Evolutionary conservation across 148 eudicot genomes (phyloP), one percentile per base, ranked within the genome.

Genomic region (Rhododendron griersonianum): DNA sequence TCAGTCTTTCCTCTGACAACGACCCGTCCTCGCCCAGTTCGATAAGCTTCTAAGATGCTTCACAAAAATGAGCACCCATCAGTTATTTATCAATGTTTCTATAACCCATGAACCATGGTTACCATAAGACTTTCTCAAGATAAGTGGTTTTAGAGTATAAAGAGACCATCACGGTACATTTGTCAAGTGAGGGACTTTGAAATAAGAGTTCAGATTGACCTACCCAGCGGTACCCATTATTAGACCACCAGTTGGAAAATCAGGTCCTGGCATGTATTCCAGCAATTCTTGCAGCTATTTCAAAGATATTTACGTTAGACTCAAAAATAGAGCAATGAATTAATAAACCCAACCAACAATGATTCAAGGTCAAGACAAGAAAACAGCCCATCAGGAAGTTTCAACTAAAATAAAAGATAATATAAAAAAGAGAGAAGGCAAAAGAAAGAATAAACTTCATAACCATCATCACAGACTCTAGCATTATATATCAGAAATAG

Each of bases 251-350:
- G 98, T 97, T 33, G 99, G 99, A 81, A 97, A 97, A 88, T 97
- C 99, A 63, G 99, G 99, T 86, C 95, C 99, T 78, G 99, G 99
- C 99, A 97, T 92, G 95, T 89, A 94, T 88, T 95, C 99, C 90
- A 97, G 91, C 93, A 97, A 80, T 86, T 97, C 99, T 87, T 94
- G 96, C 87, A 97, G 92, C 99, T 97, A 86, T 84, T 51, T 86
- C 80, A 89, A 86, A 87, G 37, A 80, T 48, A 81, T 28, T 9
- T 50, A 73, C 28, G 25, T 77, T 44, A 63, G 67, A 71, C 8
- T 41, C 1, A 39, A 78, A 10, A 59, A 41, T 7, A 81, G 44
- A 80, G 11, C 37, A 39, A 85, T 21, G 75, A 14, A 30, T 11
- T 69, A 69, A 28, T 69, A 28, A 69, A 28, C 16, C 37, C 37